Percentiles rank a stretch among this genome's conserved stretches.
Evolutionary conservation across 2,329 filamentous ascomycete genomes (phyloP).

Genomic region (Talaromyces sp.): DNA sequence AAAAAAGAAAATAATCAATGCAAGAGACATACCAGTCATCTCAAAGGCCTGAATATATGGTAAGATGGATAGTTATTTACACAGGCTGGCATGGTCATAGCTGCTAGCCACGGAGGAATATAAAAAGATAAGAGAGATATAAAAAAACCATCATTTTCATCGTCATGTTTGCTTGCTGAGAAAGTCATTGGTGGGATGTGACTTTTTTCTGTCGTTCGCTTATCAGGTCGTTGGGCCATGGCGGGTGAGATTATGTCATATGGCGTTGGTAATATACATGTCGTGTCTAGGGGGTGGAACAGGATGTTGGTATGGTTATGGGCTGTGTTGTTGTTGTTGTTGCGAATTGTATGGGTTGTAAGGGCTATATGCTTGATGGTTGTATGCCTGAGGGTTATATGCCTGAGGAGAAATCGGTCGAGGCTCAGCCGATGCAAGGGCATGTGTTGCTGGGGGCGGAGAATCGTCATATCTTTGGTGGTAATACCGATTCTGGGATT

Average conservation of each 20-base stretch:
- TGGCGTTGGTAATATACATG: background rate
- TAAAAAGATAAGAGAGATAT: background rate
- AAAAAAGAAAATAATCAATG: background rate
- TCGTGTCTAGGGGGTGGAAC: background rate
- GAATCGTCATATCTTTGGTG: background rate
- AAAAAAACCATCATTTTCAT: background rate
- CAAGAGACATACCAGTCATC: background rate
- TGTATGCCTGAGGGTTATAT: slow-evolving; percentile 7
- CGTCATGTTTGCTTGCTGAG: background rate
- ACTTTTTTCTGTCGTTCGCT: background rate
- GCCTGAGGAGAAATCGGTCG: slow-evolving; percentile 11
- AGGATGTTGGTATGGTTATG: background rate
- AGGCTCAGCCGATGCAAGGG: slow-evolving; percentile 3
- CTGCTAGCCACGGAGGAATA: slow-evolving; percentile 4
- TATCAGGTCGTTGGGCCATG: background rate
- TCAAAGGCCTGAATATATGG: background rate
- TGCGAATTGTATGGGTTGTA: background rate
- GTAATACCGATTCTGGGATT: slow-evolving; percentile 11
- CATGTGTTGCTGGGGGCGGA: background rate
- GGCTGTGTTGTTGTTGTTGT: background rate
- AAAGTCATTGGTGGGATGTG: background rate
- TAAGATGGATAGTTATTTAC: background rate
- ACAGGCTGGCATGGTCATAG: slow-evolving; percentile 7
- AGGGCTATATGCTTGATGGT: background rate
- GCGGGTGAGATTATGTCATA: background rate